Base-by-base conservation (phyloP, 345 rosid genomes). In the Passiflora organensis region DNA sequence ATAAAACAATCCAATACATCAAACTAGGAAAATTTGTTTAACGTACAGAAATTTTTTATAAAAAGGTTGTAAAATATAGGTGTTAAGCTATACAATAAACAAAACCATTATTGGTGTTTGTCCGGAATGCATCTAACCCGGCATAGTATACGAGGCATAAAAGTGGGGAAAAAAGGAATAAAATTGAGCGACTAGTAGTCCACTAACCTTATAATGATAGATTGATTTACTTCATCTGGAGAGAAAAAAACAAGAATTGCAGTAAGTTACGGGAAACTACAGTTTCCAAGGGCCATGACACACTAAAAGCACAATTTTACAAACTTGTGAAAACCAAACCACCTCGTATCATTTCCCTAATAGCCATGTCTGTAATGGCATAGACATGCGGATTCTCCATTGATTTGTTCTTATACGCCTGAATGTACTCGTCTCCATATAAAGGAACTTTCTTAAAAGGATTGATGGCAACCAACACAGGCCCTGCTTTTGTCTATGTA, bases 171-270 rank as follows among this genome's bases (percentile, higher is more conserved):
- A 32, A 32, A 14, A 44, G 23, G 53, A 48, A 24, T 24, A 57
- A 48, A 39, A 5, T 5, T n/a, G n/a, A 61, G 48, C 2, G n/a
- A 22, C 53, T 58, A 43, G 49, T 0, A 46, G 4, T 47, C 32
- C 14, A 77, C 93, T 72, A 65, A 91, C 98, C 99, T 93, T 82
- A 93, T 93, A 58, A 93, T 93, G 73, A 93, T 89, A 45, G 99
- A 89, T 79, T 89, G 97, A 71, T 93, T 89, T 51, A 93, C 97
- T 83, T 93, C 99, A 84, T 93, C 99, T 89, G 95, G 17, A 52
- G 61, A 62, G 13, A 68, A 48, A 75, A 74, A 63, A 19, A 6
- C 6, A 60, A 61, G 15, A 62, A 63, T 19, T 32, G 11, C 24
- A 64, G 57, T 70, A 64, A 76, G 71, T 21, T 36, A 19, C 37